Conservation (phyloP, 2,329 filamentous ascomycete species). For the Colletotrichum lindemuthianum region DNA sequence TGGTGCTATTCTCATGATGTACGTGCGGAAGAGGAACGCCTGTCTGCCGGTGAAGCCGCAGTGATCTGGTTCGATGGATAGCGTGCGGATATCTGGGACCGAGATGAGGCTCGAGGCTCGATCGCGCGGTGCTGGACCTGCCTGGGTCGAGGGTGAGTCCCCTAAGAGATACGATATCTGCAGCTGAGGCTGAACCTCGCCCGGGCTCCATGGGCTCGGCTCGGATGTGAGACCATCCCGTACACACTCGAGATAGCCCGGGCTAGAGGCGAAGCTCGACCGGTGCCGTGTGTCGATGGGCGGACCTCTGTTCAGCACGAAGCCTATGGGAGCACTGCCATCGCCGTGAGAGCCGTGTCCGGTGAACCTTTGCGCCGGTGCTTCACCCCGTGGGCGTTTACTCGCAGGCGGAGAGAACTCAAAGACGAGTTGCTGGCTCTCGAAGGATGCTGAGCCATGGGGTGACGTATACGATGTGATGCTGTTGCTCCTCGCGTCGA, state of each 20-base stretch:
- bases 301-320: conserved; percentile 21
- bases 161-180: conserved; percentile 27
- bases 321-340: conserved; percentile 26
- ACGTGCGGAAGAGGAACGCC: conserved; percentile 28
- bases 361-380: conserved; percentile 18
- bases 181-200: conserved; percentile 21
- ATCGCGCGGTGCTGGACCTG: conserved; percentile 2
- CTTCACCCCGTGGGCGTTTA: neutral
- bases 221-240: conserved; percentile 10
- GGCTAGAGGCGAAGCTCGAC: conserved; percentile 6
- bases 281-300: neutral
- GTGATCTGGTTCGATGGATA: neutral
- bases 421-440: conserved; percentile 16
- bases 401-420: conserved; percentile 5
- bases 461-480: conserved; percentile 14
- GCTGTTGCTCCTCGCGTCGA: conserved; percentile 6
- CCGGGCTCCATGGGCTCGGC: neutral
- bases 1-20: conserved; percentile 27
- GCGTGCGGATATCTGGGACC: neutral
- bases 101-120: conserved; percentile 1
- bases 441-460: neutral
- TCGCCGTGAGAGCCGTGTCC: conserved; percentile 24
- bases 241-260: conserved; percentile 1
- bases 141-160: conserved; percentile 17
- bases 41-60: conserved; percentile 26